Conservation (phyloP, 2,329 filamentous ascomycete species). For the Tolypocladium tundrense region DNA sequence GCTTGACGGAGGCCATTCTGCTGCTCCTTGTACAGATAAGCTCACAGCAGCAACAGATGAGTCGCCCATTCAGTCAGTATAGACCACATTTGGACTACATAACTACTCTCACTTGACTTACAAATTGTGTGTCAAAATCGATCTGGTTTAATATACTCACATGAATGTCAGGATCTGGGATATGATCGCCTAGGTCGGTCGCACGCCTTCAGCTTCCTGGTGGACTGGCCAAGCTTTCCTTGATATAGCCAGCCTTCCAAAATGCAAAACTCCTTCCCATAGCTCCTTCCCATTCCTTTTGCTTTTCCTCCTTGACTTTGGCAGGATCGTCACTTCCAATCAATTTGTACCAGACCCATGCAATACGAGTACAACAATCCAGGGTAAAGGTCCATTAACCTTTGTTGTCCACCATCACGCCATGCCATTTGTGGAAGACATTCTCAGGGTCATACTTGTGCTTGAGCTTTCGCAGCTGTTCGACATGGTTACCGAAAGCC, state of each 20-base stretch:
- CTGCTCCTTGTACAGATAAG: too few species aligned
- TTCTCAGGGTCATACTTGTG: slow-evolving; percentile 21
- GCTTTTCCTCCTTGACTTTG: background rate
- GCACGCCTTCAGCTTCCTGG: too few species aligned
- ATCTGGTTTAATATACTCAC: too few species aligned
- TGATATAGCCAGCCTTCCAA: background rate
- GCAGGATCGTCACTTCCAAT: background rate
- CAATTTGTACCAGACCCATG: background rate
- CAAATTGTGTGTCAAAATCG: too few species aligned
- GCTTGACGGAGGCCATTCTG: too few species aligned
- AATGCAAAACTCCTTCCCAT: background rate
- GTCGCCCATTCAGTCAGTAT: background rate
- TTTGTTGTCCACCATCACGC: background rate
- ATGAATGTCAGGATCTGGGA: too few species aligned
- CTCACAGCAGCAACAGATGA: background rate
- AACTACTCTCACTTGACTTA: background rate
- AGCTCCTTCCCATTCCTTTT: background rate
- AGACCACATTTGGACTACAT: background rate
- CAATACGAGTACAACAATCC: too few species aligned
- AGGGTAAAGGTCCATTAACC: background rate
- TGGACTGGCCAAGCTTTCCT: background rate
- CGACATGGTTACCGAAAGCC: slow-evolving; percentile 20
- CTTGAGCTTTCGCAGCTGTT: slow-evolving; percentile 20
- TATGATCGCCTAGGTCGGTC: too few species aligned
- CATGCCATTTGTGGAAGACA: slow-evolving; percentile 21